Evolutionary conservation across 345 rosid species (phyloP), one percentile per base, ranked within the genome.

Genomic region (Erucastrum elatum): DNA sequence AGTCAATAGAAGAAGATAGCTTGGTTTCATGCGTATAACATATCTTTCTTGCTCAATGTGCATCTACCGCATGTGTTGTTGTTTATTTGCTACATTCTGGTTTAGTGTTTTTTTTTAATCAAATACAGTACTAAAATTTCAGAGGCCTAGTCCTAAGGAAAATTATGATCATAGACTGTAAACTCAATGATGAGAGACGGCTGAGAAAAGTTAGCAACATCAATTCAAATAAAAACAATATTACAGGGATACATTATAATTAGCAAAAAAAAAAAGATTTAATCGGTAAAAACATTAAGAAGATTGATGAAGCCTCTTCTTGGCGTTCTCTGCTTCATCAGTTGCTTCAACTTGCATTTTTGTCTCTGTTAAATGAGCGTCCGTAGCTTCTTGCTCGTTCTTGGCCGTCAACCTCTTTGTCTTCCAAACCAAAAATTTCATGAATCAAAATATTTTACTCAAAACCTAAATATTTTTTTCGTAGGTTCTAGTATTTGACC

Each of bases 301-400:
- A 68, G 75, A 29, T 9, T 74, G 79, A 61, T 71, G 81, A 75
- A 81, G 78, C 68, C 64, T 84, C 70, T 84, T 87, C 83, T 86
- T 88, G n/a, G 81, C 75, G 12, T 78, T 82, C 75, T 86, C 90
- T 4, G 90, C 90, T 16, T 86, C 85, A 82, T 89, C 81, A 5
- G 90, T 86, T 15, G 92, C 92, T 29, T 89, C 88, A 39, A 87
- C 88, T 80, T 88, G 90, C 88, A 75, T 84, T 83, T 86, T 88
- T 12, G 82, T 59, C n/a, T 84, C 79, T 60, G 65, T 73, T 60
- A 88, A 21, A 6, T 88, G 84, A 46, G 90, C 90, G 27, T 84
- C 87, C 0, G 87, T 53, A 7, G 86, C 92, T 79, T 86, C 92
- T 76, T 80, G 80, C 87, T 91, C 92, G 71, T 77, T 85, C 76